A percentile compares a stretch with the other conserved stretches of the same genome.
Evolutionary conservation across 768 basidiomycete genomes (phyloP).

Genomic region (Pilatotrama ljubarskyi): DNA sequence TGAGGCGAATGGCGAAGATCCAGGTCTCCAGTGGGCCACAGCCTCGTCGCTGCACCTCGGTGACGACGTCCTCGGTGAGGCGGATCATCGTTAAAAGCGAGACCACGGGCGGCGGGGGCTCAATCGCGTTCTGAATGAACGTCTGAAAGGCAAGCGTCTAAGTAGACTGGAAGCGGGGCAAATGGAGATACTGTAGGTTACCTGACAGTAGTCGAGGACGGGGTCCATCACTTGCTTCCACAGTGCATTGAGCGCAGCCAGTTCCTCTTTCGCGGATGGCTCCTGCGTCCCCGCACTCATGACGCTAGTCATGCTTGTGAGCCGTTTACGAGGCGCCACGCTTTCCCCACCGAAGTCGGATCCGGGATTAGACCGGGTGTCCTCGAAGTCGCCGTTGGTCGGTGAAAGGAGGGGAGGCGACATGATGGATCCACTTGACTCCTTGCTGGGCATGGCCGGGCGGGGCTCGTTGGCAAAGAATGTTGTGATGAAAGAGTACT

Average conservation of each 20-base stretch:
- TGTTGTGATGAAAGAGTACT: constrained; percentile 82
- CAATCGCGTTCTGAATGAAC: constrained; percentile 67
- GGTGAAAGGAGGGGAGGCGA: constrained; percentile 42
- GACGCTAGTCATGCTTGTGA: constrained; percentile 26
- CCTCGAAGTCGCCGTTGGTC: constrained; percentile 30
- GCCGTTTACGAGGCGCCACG: constrained; percentile 20
- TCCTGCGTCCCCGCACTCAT: constrained; percentile 10
- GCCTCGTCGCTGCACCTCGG: constrained; percentile 72
- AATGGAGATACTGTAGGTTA: constrained; percentile 34
- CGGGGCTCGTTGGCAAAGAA: constrained; percentile 62
- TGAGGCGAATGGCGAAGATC: constrained; percentile 75
- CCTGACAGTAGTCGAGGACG: constrained; percentile 82
- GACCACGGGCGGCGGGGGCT: constrained; percentile 71
- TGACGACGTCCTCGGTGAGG: constrained; percentile 77
- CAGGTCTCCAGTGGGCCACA: constrained; percentile 82
- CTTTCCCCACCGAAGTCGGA: constrained; percentile 49
- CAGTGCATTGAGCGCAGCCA: constrained; percentile 56
- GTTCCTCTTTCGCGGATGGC: constrained; percentile 50
- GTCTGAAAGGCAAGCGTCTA: constrained; percentile 40
- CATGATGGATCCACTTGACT: constrained; percentile 25
- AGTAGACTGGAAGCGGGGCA: not conserved
- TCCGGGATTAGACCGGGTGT: constrained; percentile 31
- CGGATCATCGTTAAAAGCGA: constrained; percentile 90
- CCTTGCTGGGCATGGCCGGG: constrained; percentile 11
- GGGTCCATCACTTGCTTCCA: constrained; percentile 97